These are phyloP conservation scores for Stachybotrys chlorohalonatus DNA, from an alignment of 2,329 filamentous ascomycete genomes.

Conservation along the genomic window DNA sequence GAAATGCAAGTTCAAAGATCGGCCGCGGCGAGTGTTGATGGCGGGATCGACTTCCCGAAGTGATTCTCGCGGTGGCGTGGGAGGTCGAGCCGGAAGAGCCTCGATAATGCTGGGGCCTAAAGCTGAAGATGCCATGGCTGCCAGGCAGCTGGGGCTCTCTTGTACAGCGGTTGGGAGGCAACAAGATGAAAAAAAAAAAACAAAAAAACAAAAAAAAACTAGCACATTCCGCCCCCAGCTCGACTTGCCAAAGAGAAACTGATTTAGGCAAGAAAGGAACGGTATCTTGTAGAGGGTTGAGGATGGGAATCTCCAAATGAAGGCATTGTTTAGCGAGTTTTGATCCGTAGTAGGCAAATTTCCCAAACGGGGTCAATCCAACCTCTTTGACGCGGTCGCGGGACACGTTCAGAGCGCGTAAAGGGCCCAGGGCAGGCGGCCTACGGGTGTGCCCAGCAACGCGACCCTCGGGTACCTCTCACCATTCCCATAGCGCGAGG, in stretches of 20 bases:
- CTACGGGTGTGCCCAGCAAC: no score
- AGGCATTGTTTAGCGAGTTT: no score
- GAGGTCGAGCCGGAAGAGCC: slow-evolving; percentile 48
- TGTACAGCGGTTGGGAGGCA: slow-evolving; percentile 23
- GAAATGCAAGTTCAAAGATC: slow-evolving; percentile 25
- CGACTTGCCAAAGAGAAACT: background rate
- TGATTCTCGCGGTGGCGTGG: slow-evolving; percentile 57
- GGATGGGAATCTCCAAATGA: background rate
- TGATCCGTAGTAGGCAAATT: background rate
- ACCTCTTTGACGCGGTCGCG: background rate
- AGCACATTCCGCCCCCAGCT: background rate
- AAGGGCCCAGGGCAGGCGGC: background rate
- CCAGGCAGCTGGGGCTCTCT: slow-evolving; percentile 29
- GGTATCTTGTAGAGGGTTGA: background rate
- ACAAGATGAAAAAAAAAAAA: background rate
- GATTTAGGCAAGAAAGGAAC: background rate
- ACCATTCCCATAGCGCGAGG: no score
- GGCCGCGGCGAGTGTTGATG: slow-evolving; percentile 24
- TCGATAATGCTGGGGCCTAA: slow-evolving; percentile 33
- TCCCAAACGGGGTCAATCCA: background rate
- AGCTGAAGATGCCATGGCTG: slow-evolving; percentile 33
- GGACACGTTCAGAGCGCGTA: background rate
- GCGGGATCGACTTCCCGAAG: slow-evolving; percentile 25
- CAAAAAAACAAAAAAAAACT: background rate
- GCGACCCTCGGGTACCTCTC: no score